phyloP scores from a whole-genome alignment of 495 filamentous ascomycete species.

The Xylaria intraflava region DNA sequence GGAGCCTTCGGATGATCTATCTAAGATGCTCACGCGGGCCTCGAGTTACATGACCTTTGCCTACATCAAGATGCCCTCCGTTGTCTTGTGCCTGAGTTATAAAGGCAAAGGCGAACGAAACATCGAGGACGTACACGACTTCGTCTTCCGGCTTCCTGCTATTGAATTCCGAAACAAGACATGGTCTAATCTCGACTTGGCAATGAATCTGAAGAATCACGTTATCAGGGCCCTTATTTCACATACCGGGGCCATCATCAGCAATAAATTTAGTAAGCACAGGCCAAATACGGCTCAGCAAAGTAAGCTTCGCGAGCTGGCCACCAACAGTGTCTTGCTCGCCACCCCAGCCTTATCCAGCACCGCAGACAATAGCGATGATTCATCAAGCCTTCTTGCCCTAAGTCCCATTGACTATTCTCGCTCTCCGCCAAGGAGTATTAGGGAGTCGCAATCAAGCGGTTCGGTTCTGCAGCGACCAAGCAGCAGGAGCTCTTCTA shows the following conservation, averaged over 20 bases:
- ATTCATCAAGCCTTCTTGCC: slow-evolving; percentile 42
- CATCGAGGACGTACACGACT: slow-evolving; percentile 90
- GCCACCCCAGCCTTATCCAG: slow-evolving; percentile 32
- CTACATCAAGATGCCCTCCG: slow-evolving; percentile 88
- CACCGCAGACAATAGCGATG: slow-evolving; percentile 41
- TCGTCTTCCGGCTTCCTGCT: slow-evolving; percentile 91
- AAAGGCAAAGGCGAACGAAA: slow-evolving; percentile 95
- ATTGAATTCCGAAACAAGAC: slow-evolving; percentile 98
- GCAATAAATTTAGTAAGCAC: slow-evolving; percentile 92
- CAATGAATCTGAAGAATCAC: slow-evolving; percentile 83
- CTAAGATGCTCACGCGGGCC: slow-evolving; percentile 93
- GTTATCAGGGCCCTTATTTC: slow-evolving; percentile 91
- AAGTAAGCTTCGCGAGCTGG: slow-evolving; percentile 72
- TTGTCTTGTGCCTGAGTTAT: slow-evolving; percentile 92
- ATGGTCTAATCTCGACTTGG: slow-evolving; percentile 96
- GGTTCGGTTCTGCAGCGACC: slow-evolving; percentile 32
- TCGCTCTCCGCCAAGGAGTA: slow-evolving; percentile 40
- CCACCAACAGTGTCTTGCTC: slow-evolving; percentile 51
- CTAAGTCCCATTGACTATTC: slow-evolving; percentile 45
- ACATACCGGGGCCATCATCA: slow-evolving; percentile 91
- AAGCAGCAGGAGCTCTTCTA: slow-evolving; percentile 40
- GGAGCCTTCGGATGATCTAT: slow-evolving; percentile 78
- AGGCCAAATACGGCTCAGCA: slow-evolving; percentile 71
- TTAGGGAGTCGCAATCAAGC: slow-evolving; percentile 34
- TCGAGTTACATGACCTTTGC: slow-evolving; percentile 96